Base-by-base conservation (phyloP, 2,329 filamentous ascomycete genomes). In the Talaromyces atroroseus region DNA sequence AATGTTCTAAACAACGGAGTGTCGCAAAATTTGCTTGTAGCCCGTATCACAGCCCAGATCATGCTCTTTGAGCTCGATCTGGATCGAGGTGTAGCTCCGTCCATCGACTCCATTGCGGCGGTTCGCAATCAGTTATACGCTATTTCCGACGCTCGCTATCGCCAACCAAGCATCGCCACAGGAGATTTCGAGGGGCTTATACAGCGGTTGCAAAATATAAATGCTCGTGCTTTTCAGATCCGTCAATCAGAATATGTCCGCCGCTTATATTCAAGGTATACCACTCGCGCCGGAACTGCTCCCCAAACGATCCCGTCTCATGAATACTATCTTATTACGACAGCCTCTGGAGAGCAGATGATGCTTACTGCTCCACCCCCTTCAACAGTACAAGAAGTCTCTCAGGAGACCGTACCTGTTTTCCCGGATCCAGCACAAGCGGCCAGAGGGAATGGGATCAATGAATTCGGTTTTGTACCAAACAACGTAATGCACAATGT, bases 301-400 rank as follows among this genome's bases (percentile, higher is more conserved):
- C n/a, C 42, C 20, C 56, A 48, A 38, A 36, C 14, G 42, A 24
- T 5, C 3, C 52, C 52, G 21, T 18, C 56, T 20, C 38, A 50
- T 34, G 53, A 50, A n/a, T 54, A 55, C 38, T 79, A 77, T 58
- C 63, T 79, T 6, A 66, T 79, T 11, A 76, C 75, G 1, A 74
- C 73, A 5, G 75, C 76, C 11, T 63, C 65, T 38, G 77, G 77
- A 1, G 76, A 75, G 29, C 72, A 78, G 55, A 76, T 74, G 8
- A 60, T 79, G 11, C 61, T 79, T 1, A 68, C 75, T 45, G 71
- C 75, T 5, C 73, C 74, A 12, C 23, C 32, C 23, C 42, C 62
- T 32, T 60, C 59, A 46, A 50, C 62, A 29, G 24, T 32, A 21
- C 62, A 59, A 38, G 40, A 57, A 4, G 24, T 38, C 5, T 18